These are phyloP conservation scores for Zopfia rhizophila DNA, from an alignment of 2,329 filamentous ascomycete species.

Conservation along the genomic window DNA sequence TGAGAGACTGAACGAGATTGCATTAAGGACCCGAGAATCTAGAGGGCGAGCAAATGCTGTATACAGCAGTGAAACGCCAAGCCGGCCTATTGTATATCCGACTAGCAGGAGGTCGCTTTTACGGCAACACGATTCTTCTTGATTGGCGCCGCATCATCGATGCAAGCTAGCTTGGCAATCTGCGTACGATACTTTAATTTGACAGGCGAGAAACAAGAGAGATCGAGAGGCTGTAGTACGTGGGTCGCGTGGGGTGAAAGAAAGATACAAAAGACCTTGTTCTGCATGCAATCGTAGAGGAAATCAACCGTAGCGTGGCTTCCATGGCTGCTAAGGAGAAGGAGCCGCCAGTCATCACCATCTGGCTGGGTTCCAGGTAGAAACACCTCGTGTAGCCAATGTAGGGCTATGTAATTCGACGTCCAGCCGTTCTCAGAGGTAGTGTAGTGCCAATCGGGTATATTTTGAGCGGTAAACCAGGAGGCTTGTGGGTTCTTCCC, in stretches of 20 bases:
- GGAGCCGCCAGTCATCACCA: neutral
- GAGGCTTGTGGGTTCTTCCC: constrained; percentile 25
- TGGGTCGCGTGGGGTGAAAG: constrained; percentile 9
- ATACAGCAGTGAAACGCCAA: too few relatives aligned
- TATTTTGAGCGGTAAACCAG: too few relatives aligned
- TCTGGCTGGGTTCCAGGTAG: constrained; percentile 9
- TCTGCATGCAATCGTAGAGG: constrained; percentile 10
- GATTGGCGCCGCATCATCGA: constrained; percentile 17
- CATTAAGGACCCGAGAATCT: too few relatives aligned
- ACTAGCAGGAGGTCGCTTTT: too few relatives aligned
- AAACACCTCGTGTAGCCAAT: constrained; percentile 19
- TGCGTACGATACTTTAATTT: constrained; percentile 11
- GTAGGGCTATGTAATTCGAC: constrained; percentile 17
- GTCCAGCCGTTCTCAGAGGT: constrained; percentile 25
- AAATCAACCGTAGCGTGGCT: constrained; percentile 9
- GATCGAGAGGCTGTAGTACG: constrained; percentile 18
- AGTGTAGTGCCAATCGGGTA: constrained; percentile 22
- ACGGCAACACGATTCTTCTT: too few relatives aligned
- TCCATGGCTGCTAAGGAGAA: constrained; percentile 21
- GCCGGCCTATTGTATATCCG: too few relatives aligned
- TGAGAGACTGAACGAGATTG: too few relatives aligned
- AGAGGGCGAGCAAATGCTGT: too few relatives aligned
- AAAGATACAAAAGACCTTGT: constrained; percentile 8
- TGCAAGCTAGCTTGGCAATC: constrained; percentile 4
- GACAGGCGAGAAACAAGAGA: constrained; percentile 11